Percentiles rank a stretch among this genome's conserved stretches.
Evolutionary conservation across 805 yeast species (phyloP).

Genomic region (Sugiyamaella floridensis): DNA sequence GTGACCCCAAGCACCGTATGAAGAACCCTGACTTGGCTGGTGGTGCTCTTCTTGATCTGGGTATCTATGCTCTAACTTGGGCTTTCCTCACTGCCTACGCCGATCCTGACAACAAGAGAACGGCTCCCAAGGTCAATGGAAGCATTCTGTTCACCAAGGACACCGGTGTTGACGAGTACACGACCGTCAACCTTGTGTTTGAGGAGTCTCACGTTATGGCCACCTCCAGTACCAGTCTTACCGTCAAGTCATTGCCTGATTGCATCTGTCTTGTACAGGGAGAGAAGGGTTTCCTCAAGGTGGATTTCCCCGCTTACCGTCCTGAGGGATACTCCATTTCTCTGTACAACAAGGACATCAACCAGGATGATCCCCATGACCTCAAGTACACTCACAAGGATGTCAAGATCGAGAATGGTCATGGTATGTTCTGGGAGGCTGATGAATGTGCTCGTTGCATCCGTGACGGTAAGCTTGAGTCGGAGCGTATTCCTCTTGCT

Average conservation of each 20-base stretch:
- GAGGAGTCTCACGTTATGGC: slow-evolving; percentile 13
- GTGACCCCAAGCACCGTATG: slow-evolving; percentile 30
- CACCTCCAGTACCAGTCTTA: slow-evolving; percentile 8
- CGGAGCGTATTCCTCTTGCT: slow-evolving; percentile 35
- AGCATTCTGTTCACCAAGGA: slow-evolving; percentile 10
- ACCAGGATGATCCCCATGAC: slow-evolving; percentile 1
- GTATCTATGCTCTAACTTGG: slow-evolving; percentile 46
- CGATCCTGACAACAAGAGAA: slow-evolving; percentile 14
- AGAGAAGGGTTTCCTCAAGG: slow-evolving; percentile 17
- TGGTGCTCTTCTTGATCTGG: slow-evolving; percentile 51
- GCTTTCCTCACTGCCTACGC: slow-evolving; percentile 12
- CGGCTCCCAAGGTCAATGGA: slow-evolving; percentile 8
- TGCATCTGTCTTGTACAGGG: slow-evolving; percentile 18
- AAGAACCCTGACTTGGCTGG: slow-evolving; percentile 45
- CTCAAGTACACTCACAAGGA: slow-evolving; percentile 1
- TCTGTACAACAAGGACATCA: slow-evolving; percentile 7
- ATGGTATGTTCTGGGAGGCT: slow-evolving; percentile 52
- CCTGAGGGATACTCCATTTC: slow-evolving; percentile 19
- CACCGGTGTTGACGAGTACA: slow-evolving; percentile 15
- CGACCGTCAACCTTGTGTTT: slow-evolving; percentile 10
- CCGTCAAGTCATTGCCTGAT: slow-evolving; percentile 6
- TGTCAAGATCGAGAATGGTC: slow-evolving; percentile 18
- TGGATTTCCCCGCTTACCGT: slow-evolving; percentile 17
- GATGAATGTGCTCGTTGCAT: slow-evolving; percentile 46
- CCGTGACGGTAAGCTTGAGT: slow-evolving; percentile 34